These are phyloP conservation scores for Phytophthora multivora DNA, from an alignment of 352 stramenopile species.

Conservation along the genomic window DNA sequence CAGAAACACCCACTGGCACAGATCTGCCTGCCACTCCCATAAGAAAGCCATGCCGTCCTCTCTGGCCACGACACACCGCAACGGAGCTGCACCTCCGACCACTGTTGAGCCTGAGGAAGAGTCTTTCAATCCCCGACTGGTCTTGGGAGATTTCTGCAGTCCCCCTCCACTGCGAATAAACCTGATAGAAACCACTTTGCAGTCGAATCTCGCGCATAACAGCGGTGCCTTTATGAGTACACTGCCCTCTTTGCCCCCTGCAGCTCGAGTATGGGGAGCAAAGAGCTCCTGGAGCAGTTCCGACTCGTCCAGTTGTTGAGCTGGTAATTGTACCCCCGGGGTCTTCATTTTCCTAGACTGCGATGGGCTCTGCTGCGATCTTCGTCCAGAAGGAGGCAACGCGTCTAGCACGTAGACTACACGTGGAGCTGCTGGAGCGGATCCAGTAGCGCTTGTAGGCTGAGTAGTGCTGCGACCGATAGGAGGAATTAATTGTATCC, in stretches of 20 bases:
- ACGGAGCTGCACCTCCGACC: constrained; percentile 16
- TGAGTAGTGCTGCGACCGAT: constrained; percentile 13
- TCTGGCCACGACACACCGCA: constrained; percentile 77
- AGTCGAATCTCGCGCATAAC: constrained; percentile 79
- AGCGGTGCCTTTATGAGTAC: constrained; percentile 71
- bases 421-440: constrained; percentile 19
- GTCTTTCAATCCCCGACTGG: constrained; percentile 13
- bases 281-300: constrained; percentile 80
- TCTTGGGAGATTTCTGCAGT: background rate
- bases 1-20: constrained; percentile 83
- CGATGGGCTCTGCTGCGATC: constrained; percentile 4
- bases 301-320: constrained; percentile 64
- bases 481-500: constrained; percentile 9
- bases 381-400: constrained; percentile 45
- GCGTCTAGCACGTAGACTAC: constrained; percentile 83
- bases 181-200: constrained; percentile 59
- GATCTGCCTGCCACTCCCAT: constrained; percentile 84
- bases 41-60: constrained; percentile 83
- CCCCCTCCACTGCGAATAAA: constrained; percentile 49
- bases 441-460: background rate
- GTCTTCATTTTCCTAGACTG: constrained; percentile 36
- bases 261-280: constrained; percentile 33
- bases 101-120: constrained; percentile 13
- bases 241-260: constrained; percentile 61
- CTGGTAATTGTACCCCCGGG: constrained; percentile 24